Evolutionary conservation across 768 basidiomycete species (phyloP), one percentile per base, ranked within the genome.

Genomic region (Psilocybe cubensis): DNA sequence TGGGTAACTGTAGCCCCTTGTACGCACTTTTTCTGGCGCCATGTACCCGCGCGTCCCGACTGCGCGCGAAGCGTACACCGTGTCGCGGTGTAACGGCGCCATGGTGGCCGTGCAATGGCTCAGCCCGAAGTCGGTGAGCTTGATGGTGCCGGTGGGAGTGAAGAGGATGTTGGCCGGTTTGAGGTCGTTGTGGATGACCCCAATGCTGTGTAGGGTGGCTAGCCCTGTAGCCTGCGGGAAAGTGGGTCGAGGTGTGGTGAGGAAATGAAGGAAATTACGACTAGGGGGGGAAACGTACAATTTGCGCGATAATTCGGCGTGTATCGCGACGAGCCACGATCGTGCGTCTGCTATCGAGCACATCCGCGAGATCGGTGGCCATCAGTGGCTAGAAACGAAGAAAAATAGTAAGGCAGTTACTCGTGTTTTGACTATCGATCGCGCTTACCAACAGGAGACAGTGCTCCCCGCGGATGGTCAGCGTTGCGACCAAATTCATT

Each of bases 101-200:
- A 46, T 46, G 4, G 25, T 3, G 4, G 6, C 44, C 6, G 21
- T 46, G 44, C 5, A 5, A 14, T 41, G 41, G 61, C 61, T 53
- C n/a, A 46, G 28, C 2, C 60, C 60, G 33, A 65, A 65, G 43
- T 65, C 64, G 4, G 31, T 45, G 21, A 65, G 48, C 38, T 61
- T 59, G 27, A 61, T 38, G 25, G 56, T 63, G 3, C 57, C 57
- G 12, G 40, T 53, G 11, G 17, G 42, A 53, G 58, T 57, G 18
- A 65, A 41, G 24, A 65, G 38, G 52, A 65, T 33, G 53, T 65
- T 63, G n/a, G 54, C 59, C 6, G 64, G 61, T 49, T 65, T 65
- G 10, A 65, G 4, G 47, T 65, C 59, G 27, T 57, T 56, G 29
- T 65, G 64, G n/a, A 61, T 61, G 33, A 63, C 59, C 6, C 62